Evolutionary conservation across 768 basidiomycete species (phyloP), one percentile per base, ranked within the genome.

Genomic region (Goffeauzyma gilvescens): DNA sequence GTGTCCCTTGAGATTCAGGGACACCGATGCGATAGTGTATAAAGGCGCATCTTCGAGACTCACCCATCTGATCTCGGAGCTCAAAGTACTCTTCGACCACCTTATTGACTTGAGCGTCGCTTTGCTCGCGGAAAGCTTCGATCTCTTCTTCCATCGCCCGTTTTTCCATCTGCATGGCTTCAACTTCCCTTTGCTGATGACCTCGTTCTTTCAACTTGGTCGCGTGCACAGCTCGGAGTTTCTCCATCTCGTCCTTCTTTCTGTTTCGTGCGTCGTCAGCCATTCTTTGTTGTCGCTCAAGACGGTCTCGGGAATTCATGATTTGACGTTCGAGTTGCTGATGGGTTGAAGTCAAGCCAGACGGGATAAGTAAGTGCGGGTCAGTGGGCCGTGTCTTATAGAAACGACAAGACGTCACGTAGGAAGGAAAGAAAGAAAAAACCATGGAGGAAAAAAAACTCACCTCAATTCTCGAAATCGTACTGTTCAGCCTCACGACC

Each of bases 271-370:
- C 81, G 44, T 87, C 84, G 59, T 81, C 79, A 5, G 78, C 77
- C 49, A 81, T 78, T 47, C 72, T 71, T 55, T 81, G 76, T 0
- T 80, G 78, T 21, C 81, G 74, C 43, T 79, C 75, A 7, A 86
- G 71, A 61, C 84, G 86, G 51, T 83, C 79, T 33, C 75, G 71
- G 4, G 86, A 86, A 59, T 87, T 85, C 6, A 68, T 64, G 9
- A 83, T 67, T 58, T 89, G 85, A 46, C 78, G 77, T 49, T 73
- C 68, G n/a, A 81, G 74, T 38, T 84, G 81, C 81, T 90, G 49
- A 15, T 13, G 28, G n/a, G 28, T 1, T 21, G 2, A 12, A n/a
- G 14, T 20, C 31, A 18, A 38, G 28, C 18, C 25, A 6, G 18
- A n/a, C n/a, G n/a, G n/a, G n/a, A n/a, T n/a, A n/a, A n/a, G n/a